Conservation (phyloP, 176 grass and related monocot genomes). For the Paspalum vaginatum region DNA sequence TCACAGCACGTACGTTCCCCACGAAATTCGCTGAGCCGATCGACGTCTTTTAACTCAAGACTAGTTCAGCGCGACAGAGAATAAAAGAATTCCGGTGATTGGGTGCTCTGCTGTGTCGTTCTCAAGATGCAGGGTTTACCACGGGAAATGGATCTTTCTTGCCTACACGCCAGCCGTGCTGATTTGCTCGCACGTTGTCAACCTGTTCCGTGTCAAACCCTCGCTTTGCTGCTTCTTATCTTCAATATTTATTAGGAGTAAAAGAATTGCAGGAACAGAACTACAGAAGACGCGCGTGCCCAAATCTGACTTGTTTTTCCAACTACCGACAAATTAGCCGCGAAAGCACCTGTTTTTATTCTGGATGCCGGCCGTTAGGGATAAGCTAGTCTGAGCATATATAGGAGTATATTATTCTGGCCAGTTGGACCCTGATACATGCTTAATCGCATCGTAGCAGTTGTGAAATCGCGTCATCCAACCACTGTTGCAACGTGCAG, state of each 20-base stretch:
- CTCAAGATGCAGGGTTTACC: constrained; percentile 9
- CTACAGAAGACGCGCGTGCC: neutral
- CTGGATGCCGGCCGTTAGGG: constrained; percentile 17
- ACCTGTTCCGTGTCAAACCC: constrained; percentile 29
- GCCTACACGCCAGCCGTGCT: constrained; percentile 11
- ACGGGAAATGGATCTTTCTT: neutral
- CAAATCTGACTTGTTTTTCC: neutral
- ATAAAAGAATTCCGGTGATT: neutral
- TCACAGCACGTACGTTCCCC: neutral
- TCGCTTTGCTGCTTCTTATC: neutral
- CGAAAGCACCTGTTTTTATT: neutral
- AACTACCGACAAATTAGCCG: constrained; percentile 36
- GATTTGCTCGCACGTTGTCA: constrained; percentile 28
- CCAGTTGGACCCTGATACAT: neutral
- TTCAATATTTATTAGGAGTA: too few relatives aligned
- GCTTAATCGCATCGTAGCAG: neutral
- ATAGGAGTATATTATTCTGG: neutral
- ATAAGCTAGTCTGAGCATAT: neutral
- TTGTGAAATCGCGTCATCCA: neutral
- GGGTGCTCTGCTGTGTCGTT: neutral
- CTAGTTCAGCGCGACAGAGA: too few relatives aligned
- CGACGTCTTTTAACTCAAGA: too few relatives aligned
- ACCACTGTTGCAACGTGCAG: neutral
- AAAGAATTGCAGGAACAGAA: neutral
- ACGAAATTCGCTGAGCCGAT: neutral